Evolutionary conservation across 2,329 filamentous ascomycete genomes (phyloP).

Genomic region (Colletotrichum cereale): DNA sequence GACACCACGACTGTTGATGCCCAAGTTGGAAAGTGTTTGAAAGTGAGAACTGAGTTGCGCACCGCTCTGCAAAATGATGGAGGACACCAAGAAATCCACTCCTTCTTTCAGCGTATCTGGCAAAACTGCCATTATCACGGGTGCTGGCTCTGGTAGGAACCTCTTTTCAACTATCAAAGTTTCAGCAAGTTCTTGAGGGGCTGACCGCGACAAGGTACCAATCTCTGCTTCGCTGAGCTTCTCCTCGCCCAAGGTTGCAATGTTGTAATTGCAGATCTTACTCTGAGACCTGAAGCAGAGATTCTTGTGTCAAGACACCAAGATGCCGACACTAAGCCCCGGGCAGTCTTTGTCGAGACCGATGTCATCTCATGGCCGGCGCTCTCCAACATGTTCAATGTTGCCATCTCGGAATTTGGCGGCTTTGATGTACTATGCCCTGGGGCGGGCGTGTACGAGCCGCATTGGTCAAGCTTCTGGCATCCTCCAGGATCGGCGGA

Average conservation of each 20-base stretch:
- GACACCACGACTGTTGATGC: no score
- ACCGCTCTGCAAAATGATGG: not conserved
- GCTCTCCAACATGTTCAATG: constrained; percentile 51
- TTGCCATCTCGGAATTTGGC: constrained; percentile 52
- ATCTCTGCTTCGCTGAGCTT: constrained; percentile 57
- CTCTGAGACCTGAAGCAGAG: constrained; percentile 57
- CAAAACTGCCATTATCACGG: constrained; percentile 48
- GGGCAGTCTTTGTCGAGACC: constrained; percentile 57
- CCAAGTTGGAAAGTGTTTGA: not conserved
- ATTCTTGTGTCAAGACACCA: constrained; percentile 47
- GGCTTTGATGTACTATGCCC: constrained; percentile 58
- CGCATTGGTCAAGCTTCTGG: constrained; percentile 58
- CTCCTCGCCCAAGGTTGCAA: constrained; percentile 57
- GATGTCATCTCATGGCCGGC: constrained; percentile 59
- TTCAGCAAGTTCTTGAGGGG: not conserved
- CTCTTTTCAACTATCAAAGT: not conserved
- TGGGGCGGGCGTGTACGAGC: constrained; percentile 62
- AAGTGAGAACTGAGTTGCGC: no score
- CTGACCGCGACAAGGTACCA: constrained; percentile 52
- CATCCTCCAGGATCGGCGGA: constrained; percentile 53
- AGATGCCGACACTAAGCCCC: constrained; percentile 40
- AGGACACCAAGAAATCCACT: not conserved
- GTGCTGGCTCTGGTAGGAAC: constrained; percentile 46
- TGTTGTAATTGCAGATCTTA: constrained; percentile 59
- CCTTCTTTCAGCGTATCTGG: constrained; percentile 45